phyloP scores from a whole-genome alignment of 2,329 filamentous ascomycete genomes.

The Sporothrix variecibatus region DNA sequence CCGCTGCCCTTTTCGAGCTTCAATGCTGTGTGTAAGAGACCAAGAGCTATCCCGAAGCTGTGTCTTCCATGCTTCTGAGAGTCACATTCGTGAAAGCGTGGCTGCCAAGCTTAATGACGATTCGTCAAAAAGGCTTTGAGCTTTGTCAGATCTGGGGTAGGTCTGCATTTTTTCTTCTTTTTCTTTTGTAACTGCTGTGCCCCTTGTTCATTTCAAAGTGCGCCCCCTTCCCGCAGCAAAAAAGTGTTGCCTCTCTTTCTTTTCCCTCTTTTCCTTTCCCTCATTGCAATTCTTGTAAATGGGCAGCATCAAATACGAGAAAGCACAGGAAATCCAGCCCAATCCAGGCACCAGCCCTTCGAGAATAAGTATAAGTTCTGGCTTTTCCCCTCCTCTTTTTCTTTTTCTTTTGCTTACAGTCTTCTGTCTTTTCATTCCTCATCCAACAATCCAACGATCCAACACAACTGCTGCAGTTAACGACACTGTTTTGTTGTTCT shows the following conservation, averaged over 20 bases:
- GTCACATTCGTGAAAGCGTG: background rate
- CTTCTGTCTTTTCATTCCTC: conserved; percentile 1
- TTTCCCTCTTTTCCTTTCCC: background rate
- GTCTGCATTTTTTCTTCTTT: background rate
- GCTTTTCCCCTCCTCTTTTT: background rate
- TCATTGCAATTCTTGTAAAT: conserved; percentile 1
- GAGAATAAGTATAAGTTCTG: background rate
- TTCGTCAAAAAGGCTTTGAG: background rate
- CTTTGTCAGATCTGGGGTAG: background rate
- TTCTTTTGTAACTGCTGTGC: background rate
- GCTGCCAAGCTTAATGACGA: background rate
- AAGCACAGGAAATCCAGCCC: background rate
- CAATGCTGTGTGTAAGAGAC: background rate
- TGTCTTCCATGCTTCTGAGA: background rate
- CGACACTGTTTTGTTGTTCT: background rate
- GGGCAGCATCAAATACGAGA: background rate
- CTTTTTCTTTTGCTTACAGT: background rate
- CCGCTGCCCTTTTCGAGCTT: background rate
- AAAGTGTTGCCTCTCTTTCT: background rate
- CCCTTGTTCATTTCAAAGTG: background rate
- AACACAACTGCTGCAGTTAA: background rate
- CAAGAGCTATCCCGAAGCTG: background rate
- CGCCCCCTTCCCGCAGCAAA: background rate
- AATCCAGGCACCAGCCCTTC: conserved; percentile 10
- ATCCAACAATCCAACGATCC: background rate